Conservation (phyloP, 768 basidiomycete genomes). For the Xerocomellus intermedius region DNA sequence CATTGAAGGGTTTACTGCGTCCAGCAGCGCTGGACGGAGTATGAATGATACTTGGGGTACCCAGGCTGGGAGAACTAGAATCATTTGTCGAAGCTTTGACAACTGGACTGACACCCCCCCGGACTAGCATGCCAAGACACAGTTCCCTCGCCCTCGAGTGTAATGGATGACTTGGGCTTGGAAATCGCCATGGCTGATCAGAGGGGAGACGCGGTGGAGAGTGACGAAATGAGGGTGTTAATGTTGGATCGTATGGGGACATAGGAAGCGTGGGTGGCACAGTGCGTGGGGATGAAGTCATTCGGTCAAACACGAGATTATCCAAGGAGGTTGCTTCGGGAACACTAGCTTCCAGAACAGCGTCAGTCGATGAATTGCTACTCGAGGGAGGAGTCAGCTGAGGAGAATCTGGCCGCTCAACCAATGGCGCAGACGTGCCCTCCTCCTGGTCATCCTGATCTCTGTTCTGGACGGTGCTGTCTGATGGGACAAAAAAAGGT, state of each 20-base stretch:
- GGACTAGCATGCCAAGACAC: slow-evolving; percentile 62
- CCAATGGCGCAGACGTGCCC: slow-evolving; percentile 24
- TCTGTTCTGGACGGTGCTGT: slow-evolving; percentile 11
- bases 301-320: slow-evolving; percentile 5
- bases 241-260: slow-evolving; percentile 74
- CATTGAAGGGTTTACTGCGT: slow-evolving; percentile 28
- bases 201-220: slow-evolving; percentile 72
- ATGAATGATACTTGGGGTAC: slow-evolving; percentile 30
- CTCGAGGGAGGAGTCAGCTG: slow-evolving; percentile 17
- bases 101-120: slow-evolving; percentile 49
- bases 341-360: neutral
- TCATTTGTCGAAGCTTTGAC: slow-evolving; percentile 32
- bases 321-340: neutral
- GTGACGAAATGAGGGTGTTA: slow-evolving; percentile 76
- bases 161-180: slow-evolving; percentile 75
- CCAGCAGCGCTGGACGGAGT: slow-evolving; percentile 28
- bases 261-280: slow-evolving; percentile 43
- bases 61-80: slow-evolving; percentile 32
- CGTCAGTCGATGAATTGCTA: neutral
- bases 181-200: slow-evolving; percentile 80
- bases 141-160: slow-evolving; percentile 64
- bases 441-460: slow-evolving; percentile 16
- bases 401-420: slow-evolving; percentile 27
- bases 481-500: slow-evolving; percentile 20
- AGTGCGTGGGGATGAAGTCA: slow-evolving; percentile 25